Conservation (phyloP, 2,329 filamentous ascomycete genomes). For the Xylariomycetidae sp. region DNA sequence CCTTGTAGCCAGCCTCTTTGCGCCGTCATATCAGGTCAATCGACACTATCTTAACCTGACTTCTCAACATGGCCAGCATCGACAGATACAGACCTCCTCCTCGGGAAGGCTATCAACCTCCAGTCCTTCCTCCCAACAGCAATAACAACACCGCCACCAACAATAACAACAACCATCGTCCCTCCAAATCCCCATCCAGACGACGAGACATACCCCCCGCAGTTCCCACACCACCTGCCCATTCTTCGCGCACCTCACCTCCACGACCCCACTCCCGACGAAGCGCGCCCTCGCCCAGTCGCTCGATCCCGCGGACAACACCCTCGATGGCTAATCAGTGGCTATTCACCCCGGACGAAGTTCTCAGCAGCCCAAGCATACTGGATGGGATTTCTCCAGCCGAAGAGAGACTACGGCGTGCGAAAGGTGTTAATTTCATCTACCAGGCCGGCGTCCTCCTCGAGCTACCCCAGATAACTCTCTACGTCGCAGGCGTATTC, state of each 20-base stretch:
- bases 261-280: conserved; percentile 36
- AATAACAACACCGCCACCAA: conserved; percentile 9
- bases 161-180: conserved; percentile 27
- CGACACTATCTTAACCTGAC: too few relatives aligned
- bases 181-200: conserved; percentile 46
- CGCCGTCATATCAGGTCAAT: too few relatives aligned
- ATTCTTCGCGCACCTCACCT: conserved; percentile 50
- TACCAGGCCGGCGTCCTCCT: conserved; percentile 89
- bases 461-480: conserved; percentile 84
- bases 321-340: conserved; percentile 60
- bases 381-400: conserved; percentile 72
- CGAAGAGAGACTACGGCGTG: conserved; percentile 74
- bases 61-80: conserved; percentile 55
- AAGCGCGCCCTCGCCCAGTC: conserved; percentile 39
- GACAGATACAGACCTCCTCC: conserved; percentile 52
- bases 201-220: conserved; percentile 56
- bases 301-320: conserved; percentile 33
- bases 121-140: conserved; percentile 33
- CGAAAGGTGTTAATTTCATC: conserved; percentile 96
- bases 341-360: conserved; percentile 82
- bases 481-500: conserved; percentile 89
- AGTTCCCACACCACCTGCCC: conserved; percentile 56
- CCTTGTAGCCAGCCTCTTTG: too few relatives aligned
- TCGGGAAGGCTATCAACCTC: conserved; percentile 54
- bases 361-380: conserved; percentile 77